A percentile compares a stretch with the other conserved stretches of the same genome.
Conservation (phyloP, 2,329 filamentous ascomycete genomes). For the Bipolaris oryzae region DNA sequence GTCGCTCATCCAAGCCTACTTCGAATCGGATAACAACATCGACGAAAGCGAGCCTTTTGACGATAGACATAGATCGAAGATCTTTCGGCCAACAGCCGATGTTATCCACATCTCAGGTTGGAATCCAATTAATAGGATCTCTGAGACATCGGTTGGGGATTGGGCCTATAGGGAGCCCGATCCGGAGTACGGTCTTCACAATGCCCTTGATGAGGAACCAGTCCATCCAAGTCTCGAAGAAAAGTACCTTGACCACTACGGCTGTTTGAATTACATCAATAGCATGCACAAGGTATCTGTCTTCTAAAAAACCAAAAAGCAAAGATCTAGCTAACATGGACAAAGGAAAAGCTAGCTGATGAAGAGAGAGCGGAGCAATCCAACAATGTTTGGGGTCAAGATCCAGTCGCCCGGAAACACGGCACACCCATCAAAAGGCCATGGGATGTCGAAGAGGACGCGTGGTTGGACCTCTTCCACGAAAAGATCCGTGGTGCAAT, state of each 20-base stretch:
- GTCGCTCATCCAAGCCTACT: too few species aligned
- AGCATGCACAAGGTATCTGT: not conserved
- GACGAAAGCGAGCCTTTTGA: too few species aligned
- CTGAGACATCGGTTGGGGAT: not conserved
- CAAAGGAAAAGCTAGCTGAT: too few species aligned
- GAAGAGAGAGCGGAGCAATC: too few species aligned
- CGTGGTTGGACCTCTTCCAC: slow-evolving; percentile 22
- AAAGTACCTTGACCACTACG: not conserved
- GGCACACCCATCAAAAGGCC: slow-evolving; percentile 3
- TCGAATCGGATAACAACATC: too few species aligned
- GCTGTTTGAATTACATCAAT: not conserved
- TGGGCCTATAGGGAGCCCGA: not conserved
- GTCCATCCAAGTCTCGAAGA: not conserved
- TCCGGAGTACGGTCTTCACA: not conserved
- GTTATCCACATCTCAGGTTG: too few species aligned
- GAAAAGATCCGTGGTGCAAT: slow-evolving; percentile 13
- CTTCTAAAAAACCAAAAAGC: not conserved
- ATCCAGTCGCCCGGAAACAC: slow-evolving; percentile 1
- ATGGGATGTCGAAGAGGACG: slow-evolving; percentile 18
- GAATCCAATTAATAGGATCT: too few species aligned
- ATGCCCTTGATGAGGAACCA: not conserved
- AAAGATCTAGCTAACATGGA: not conserved
- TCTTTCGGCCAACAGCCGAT: too few species aligned
- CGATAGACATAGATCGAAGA: too few species aligned
- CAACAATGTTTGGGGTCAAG: slow-evolving; percentile 2